A percentile compares a stretch with the other conserved stretches of the same genome.
Conservation (phyloP, 2,329 filamentous ascomycete species). For the Calonectria honghensis region DNA sequence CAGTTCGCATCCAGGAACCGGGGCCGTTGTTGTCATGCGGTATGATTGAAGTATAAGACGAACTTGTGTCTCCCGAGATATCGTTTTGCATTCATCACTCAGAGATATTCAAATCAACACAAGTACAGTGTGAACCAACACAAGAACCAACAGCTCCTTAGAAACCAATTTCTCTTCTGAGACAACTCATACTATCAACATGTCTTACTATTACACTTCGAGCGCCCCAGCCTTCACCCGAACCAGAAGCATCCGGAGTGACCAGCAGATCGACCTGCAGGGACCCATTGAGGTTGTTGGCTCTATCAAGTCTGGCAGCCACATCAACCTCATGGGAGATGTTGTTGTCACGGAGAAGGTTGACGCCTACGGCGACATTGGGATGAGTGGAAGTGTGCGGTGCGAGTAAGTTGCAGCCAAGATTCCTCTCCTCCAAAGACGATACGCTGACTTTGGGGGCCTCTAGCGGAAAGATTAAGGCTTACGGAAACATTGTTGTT, state of each 20-base stretch:
- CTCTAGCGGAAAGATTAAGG: constrained; percentile 65
- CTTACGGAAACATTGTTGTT: constrained; percentile 67
- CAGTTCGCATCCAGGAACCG: constrained; percentile 36
- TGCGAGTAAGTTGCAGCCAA: constrained; percentile 61
- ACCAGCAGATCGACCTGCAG: constrained; percentile 62
- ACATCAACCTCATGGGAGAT: constrained; percentile 66
- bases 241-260: constrained; percentile 65
- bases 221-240: constrained; percentile 54
- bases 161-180: neutral
- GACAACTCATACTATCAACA: constrained; percentile 31
- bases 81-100: constrained; percentile 16
- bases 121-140: constrained; percentile 18
- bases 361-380: constrained; percentile 68
- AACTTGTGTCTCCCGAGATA: constrained; percentile 30
- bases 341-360: constrained; percentile 66
- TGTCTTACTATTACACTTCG: constrained; percentile 55
- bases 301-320: constrained; percentile 67
- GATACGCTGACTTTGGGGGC: constrained; percentile 11
- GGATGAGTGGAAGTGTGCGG: constrained; percentile 64
- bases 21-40: constrained; percentile 29
- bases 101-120: constrained; percentile 18
- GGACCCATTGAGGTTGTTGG: constrained; percentile 69
- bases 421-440: rapidly evolving
- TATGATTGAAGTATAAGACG: constrained; percentile 36
- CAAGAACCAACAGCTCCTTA: neutral